Evolutionary conservation across 2,329 filamentous ascomycete genomes (phyloP), one percentile per base, ranked within the genome.

Genomic region (Truncatella angustata): DNA sequence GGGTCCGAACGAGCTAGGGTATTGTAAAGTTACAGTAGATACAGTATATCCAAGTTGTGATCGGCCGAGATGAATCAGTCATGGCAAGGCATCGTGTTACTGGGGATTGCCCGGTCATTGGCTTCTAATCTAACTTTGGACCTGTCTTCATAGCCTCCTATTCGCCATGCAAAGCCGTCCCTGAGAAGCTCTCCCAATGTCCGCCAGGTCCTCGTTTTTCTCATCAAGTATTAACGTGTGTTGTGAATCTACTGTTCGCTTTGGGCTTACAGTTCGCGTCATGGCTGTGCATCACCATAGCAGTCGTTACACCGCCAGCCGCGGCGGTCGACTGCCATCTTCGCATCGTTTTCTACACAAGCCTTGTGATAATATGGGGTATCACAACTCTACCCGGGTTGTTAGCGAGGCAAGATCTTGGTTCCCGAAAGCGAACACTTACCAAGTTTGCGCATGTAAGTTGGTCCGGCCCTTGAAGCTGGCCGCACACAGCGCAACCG

Each of bases 401-500:
- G 11, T 58, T 35, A 59, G 52, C 37, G 49, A 45, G 36, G 20
- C 50, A 56, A 40, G 52, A 56, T 48, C 18, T 23, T n/a, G 9
- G 30, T 23, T 10, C 4, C 35, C 7, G 32, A 4, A 30, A 14
- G 37, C n/a, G 11, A 24, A 5, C 21, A 66, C 71, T 66, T 62
- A 81, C 78, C 67, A 73, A 70, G 56, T 80, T 79, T 4, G 71
- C 66, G 60, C 80, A 83, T 23, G 80, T 62, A 26, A 82, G 63
- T 57, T 77, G 66, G 10, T 67, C 70, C 3, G 77, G 73, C 2
- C 77, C 28, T 6, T 21, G 66, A 4, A 73, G 71, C 40, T 76
- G 69, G 10, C 73, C 73, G 55, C 80, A 83, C 12, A 76, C 59
- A 2, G 65, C 66, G 56, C 78, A 81, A 40, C 78, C 77, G 30